Base-by-base conservation (phyloP, 768 basidiomycete genomes). In the Sporobolomyces phaffii region DNA sequence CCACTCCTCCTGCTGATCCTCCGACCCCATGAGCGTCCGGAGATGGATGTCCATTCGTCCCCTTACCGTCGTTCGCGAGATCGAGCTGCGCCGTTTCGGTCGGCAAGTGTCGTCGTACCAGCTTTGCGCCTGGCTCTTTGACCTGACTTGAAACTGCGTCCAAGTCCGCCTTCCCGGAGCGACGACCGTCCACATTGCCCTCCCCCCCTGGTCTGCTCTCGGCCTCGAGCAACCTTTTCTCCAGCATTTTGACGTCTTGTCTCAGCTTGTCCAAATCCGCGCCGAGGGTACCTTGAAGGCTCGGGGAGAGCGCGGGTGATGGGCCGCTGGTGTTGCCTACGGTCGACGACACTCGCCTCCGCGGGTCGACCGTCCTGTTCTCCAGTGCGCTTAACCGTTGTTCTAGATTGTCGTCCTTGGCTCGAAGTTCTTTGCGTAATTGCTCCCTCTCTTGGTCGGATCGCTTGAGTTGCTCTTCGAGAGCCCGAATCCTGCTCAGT, bases 321-420 rank as follows among this genome's bases (percentile, higher is more conserved):
- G 38, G 38, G 38, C 38, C 17, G 10, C 10, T 17, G 24, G 8
- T 15, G 31, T 15, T n/a, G 20, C 41, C 56, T 58, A 26, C 41
- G 8, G 18, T 28, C 31, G 56, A 20, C 24, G n/a, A 4, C 8
- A 47, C 44, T 24, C 44, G 7, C 57, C 44, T 59, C 43, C 57
- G n/a, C 31, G 57, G 44, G 33, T 59, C 57, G 13, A 24, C 17
- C 28, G 44, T 45, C 57, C 45, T 59, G 41, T 44, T 45, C 57
- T 59, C 57, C 18, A 59, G 34, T 33, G 44, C 45, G 29, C 2
- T 15, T 3, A 59, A 47, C 43, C n/a, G n/a, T n/a, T n/a, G n/a
- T n/a, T n/a, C n/a, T n/a, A n/a, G n/a, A n/a, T n/a, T n/a, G n/a
- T n/a, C n/a, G n/a, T n/a, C n/a, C 57, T 45, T 31, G 29, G 41